Evolutionary conservation across 2,329 filamentous ascomycete species (phyloP).

Genomic region (Talaromyces sp.): DNA sequence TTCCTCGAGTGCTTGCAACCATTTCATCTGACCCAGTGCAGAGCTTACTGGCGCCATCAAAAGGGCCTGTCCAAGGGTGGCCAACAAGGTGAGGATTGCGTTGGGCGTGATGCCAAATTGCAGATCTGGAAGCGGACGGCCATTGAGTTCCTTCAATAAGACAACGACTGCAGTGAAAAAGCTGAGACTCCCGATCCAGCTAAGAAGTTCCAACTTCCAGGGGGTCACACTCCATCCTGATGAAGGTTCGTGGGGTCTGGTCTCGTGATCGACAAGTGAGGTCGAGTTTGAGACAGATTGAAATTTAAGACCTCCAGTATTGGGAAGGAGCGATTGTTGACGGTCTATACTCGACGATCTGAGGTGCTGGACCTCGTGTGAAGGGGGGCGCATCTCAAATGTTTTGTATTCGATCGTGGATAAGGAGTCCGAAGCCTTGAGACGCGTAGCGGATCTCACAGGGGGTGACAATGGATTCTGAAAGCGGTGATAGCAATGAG

Average conservation of each 20-base stretch:
- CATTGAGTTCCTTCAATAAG: not conserved
- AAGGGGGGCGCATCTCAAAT: not conserved
- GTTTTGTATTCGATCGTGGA: not conserved
- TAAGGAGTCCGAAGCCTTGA: not conserved
- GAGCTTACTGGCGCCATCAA: not conserved
- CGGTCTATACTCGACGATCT: not conserved
- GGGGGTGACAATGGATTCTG: too few species aligned
- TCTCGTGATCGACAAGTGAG: not conserved
- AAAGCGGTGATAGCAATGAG: too few species aligned
- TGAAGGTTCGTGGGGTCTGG: not conserved
- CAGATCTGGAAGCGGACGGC: not conserved
- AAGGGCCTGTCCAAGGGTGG: not conserved
- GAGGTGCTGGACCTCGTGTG: not conserved
- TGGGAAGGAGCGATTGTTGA: not conserved
- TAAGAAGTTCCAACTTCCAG: not conserved
- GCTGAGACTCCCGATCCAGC: not conserved
- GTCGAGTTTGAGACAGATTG: not conserved
- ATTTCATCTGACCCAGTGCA: not conserved
- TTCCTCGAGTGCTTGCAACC: not conserved
- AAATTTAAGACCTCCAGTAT: not conserved
- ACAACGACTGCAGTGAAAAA: not conserved
- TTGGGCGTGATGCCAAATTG: not conserved
- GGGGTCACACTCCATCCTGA: not conserved
- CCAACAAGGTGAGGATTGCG: not conserved
- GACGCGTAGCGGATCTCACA: too few species aligned